These are phyloP conservation scores for Lactarius evosmus DNA, from an alignment of 768 basidiomycete genomes.

Conservation along the genomic window DNA sequence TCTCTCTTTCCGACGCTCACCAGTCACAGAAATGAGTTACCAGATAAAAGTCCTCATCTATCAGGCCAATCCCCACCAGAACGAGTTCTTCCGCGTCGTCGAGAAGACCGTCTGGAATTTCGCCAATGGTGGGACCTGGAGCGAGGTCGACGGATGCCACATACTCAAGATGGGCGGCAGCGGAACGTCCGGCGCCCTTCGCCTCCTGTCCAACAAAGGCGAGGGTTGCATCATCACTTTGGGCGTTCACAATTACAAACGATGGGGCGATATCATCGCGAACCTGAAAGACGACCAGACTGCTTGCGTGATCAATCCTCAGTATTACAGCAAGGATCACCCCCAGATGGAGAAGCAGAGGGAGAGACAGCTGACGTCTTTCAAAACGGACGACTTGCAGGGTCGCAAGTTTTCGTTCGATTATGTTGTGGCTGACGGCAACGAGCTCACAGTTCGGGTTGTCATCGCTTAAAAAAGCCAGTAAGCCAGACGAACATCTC, in stretches of 20 bases:
- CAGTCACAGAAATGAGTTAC: constrained; percentile 19
- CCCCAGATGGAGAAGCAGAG: neutral
- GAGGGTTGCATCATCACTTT: constrained; percentile 37
- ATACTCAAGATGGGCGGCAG: constrained; percentile 39
- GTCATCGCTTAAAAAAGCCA: too few species aligned
- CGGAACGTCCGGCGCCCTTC: constrained; percentile 41
- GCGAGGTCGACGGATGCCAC: constrained; percentile 24
- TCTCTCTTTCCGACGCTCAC: neutral
- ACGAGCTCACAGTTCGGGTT: too few species aligned
- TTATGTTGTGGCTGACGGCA: too few species aligned
- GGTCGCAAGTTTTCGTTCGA: too few species aligned
- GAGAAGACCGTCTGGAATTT: constrained; percentile 39
- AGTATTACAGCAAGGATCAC: constrained; percentile 6
- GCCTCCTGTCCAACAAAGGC: constrained; percentile 33
- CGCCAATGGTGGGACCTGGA: constrained; percentile 39
- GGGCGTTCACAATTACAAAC: constrained; percentile 41
- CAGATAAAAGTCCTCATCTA: constrained; percentile 28
- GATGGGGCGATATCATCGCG: constrained; percentile 41
- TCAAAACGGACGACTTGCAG: too few species aligned
- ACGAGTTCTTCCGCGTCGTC: constrained; percentile 34
- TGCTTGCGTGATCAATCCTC: constrained; percentile 9
- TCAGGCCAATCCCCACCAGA: constrained; percentile 22
- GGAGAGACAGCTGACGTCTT: too few species aligned
- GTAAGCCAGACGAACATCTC: too few species aligned
- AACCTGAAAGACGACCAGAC: constrained; percentile 28